Evolutionary conservation across 2,329 filamentous ascomycete genomes (phyloP).

Genomic region (Parafenestella ontariensis): DNA sequence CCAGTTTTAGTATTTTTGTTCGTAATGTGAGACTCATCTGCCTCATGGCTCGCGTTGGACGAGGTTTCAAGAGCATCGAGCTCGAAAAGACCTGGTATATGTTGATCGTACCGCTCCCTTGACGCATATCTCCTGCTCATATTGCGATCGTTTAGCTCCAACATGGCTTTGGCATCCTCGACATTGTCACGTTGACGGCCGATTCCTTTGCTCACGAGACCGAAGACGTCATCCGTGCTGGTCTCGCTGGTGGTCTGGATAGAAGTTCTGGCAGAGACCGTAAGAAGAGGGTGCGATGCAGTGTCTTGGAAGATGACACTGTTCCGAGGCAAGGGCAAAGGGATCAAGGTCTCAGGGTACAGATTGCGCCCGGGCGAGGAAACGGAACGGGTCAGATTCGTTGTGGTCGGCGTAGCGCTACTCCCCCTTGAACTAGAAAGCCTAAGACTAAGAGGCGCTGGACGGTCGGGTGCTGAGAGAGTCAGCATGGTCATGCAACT

Average conservation of each 20-base stretch:
- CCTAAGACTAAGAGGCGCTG: slow-evolving; percentile 30
- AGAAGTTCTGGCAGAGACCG: background rate
- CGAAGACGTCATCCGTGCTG: slow-evolving; percentile 7
- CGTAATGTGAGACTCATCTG: background rate
- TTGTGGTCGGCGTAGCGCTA: slow-evolving; percentile 1
- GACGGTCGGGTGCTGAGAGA: slow-evolving; percentile 33
- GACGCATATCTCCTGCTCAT: background rate
- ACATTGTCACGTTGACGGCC: background rate
- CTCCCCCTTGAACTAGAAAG: slow-evolving; percentile 12
- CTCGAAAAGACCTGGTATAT: background rate
- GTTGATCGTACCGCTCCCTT: background rate
- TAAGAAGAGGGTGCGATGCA: background rate
- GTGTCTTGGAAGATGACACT: background rate
- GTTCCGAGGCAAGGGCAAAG: background rate
- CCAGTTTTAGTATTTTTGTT: background rate
- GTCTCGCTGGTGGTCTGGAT: background rate
- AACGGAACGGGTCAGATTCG: slow-evolving; percentile 9
- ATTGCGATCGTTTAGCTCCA: background rate
- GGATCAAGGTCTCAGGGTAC: background rate
- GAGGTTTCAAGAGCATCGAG: slow-evolving; percentile 9
- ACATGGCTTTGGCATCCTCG: background rate
- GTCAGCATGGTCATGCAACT: slow-evolving; percentile 1
- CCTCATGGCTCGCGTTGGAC: slow-evolving; percentile 7
- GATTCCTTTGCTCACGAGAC: background rate
- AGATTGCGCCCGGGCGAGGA: slow-evolving; percentile 14